Percentiles rank a stretch among this genome's conserved stretches.
Conservation (phyloP, 2,329 filamentous ascomycete species). For the Cercospora zeae-maydis region DNA sequence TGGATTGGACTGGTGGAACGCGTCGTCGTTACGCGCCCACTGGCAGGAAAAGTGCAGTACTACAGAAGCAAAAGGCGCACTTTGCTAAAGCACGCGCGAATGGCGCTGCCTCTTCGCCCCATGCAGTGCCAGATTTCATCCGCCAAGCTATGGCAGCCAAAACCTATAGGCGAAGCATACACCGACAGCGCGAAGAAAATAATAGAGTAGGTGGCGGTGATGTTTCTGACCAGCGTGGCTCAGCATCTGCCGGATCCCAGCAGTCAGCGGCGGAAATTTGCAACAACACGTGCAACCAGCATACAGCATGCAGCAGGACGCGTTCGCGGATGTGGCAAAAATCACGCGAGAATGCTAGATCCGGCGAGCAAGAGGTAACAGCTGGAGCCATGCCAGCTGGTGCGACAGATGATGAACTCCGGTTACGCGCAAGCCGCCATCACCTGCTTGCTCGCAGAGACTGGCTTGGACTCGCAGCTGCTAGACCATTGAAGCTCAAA, state of each 20-base stretch:
- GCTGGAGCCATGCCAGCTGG: neutral
- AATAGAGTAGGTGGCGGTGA: neutral
- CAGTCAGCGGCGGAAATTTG: neutral
- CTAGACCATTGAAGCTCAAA: slow-evolving; percentile 27
- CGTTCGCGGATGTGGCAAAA: neutral
- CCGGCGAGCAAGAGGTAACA: neutral
- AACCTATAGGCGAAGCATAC: neutral
- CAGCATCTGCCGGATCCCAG: neutral
- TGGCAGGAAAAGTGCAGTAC: slow-evolving; percentile 35
- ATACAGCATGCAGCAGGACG: neutral
- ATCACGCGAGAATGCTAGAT: neutral
- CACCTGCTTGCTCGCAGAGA: slow-evolving; percentile 31
- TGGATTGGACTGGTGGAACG: slow-evolving; percentile 52
- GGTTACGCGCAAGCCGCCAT: slow-evolving; percentile 11
- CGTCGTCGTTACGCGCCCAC: slow-evolving; percentile 31
- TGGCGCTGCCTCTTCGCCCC: slow-evolving; percentile 12
- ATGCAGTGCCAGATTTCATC: slow-evolving; percentile 14
- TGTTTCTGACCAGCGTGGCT: neutral
- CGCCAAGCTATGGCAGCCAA: slow-evolving; percentile 12
- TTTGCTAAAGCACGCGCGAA: slow-evolving; percentile 42
- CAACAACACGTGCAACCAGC: neutral
- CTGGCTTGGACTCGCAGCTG: slow-evolving; percentile 33
- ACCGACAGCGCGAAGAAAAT: neutral
- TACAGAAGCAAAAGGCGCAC: slow-evolving; percentile 45
- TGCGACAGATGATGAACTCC: neutral